Conservation (phyloP, 345 rosid species). For the Lumnitzera racemosa region DNA sequence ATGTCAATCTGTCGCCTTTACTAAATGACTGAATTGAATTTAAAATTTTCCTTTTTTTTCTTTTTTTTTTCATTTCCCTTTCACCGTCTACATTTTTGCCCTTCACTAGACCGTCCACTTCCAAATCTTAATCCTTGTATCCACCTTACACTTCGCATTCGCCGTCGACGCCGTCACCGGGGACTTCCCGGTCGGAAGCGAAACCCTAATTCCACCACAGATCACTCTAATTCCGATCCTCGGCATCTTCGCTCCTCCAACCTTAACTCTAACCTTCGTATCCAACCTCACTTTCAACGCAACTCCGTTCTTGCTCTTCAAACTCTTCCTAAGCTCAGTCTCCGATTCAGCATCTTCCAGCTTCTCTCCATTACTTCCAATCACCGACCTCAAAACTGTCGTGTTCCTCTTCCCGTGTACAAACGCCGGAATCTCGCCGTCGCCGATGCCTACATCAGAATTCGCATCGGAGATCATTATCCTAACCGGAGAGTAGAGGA, state of each 20-base stretch:
- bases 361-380: constrained; percentile 24
- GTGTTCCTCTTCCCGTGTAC: constrained; percentile 67
- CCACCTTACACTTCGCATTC: constrained; percentile 68
- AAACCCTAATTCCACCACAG: constrained; percentile 55
- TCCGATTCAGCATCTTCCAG: constrained; percentile 43
- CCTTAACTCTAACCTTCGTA: constrained; percentile 64
- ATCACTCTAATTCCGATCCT: constrained; percentile 49
- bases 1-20: too few relatives aligned
- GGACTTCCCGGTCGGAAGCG: constrained; percentile 48
- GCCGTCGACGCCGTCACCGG: constrained; percentile 47
- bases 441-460: constrained; percentile 46
- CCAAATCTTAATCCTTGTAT: constrained; percentile 80
- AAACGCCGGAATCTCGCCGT: constrained; percentile 45
- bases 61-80: neutral
- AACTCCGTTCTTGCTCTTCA: constrained; percentile 52
- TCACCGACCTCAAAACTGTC: constrained; percentile 42
- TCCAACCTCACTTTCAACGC: constrained; percentile 48
- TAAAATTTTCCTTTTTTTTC: too few relatives aligned
- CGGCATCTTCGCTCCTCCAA: constrained; percentile 58
- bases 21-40: too few relatives aligned
- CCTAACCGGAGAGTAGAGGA: constrained; percentile 36
- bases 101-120: constrained; percentile 32
- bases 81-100: neutral
- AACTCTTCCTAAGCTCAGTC: constrained; percentile 29
- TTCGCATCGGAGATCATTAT: constrained; percentile 24